These are phyloP conservation scores for Diplodia seriata DNA, from an alignment of 2,329 filamentous ascomycete species.

Conservation along the genomic window DNA sequence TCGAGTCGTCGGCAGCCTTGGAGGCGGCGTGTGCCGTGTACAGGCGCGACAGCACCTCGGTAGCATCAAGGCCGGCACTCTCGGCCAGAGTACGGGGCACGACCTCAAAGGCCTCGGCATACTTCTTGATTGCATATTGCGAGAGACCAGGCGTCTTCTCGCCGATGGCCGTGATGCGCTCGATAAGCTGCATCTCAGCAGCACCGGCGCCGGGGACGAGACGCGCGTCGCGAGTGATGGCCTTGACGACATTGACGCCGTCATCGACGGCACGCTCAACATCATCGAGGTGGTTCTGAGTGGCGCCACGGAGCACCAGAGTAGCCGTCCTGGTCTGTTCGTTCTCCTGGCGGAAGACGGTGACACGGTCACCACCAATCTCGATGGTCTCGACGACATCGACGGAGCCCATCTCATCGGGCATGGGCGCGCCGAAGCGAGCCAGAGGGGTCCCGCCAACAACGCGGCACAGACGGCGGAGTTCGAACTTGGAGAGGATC, in stretches of 20 bases:
- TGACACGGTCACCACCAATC: slow-evolving; percentile 97
- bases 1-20: slow-evolving; percentile 67
- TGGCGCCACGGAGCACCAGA: slow-evolving; percentile 90
- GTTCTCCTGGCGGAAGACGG: slow-evolving; percentile 96
- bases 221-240: slow-evolving; percentile 90
- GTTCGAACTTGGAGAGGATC: slow-evolving; percentile 96
- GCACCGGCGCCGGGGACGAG: slow-evolving; percentile 94
- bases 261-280: slow-evolving; percentile 97
- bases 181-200: slow-evolving; percentile 90
- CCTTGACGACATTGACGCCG: slow-evolving; percentile 98
- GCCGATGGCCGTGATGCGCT: slow-evolving; percentile 86
- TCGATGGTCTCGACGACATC: slow-evolving; percentile 97
- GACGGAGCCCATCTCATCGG: slow-evolving; percentile 97
- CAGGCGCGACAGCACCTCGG: slow-evolving; percentile 89
- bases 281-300: slow-evolving; percentile 97
- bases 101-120: slow-evolving; percentile 95
- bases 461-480: slow-evolving; percentile 91
- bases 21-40: slow-evolving; percentile 85
- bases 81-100: slow-evolving; percentile 93
- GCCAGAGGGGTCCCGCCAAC: slow-evolving; percentile 97
- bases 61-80: slow-evolving; percentile 93
- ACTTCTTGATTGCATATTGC: slow-evolving; percentile 98
- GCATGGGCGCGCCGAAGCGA: slow-evolving; percentile 95
- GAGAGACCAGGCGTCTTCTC: slow-evolving; percentile 92
- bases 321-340: slow-evolving; percentile 92